These are phyloP conservation scores for Phoenix dactylifera DNA, from an alignment of 176 grass and related monocot genomes.

Conservation along the genomic window DNA sequence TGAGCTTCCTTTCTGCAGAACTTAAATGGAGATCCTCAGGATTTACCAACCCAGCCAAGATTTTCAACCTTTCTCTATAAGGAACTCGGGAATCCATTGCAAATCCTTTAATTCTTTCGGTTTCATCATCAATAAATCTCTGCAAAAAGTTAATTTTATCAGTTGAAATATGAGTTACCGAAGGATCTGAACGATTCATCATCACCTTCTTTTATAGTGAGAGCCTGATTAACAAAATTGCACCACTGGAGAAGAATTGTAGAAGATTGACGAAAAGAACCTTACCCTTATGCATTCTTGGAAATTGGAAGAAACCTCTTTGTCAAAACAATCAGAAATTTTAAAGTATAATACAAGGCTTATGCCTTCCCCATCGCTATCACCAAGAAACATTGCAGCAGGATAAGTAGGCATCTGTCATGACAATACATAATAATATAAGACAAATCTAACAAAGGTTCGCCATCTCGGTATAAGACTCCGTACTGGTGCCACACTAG, in stretches of 20 bases:
- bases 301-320: conserved; percentile 85
- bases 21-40: conserved; percentile 79
- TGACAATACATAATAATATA: conserved; percentile 14
- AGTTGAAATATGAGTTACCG: too few species aligned
- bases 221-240: too few species aligned
- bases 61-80: conserved; percentile 89
- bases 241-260: too few species aligned
- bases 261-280: conserved; percentile 1
- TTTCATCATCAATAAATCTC: conserved; percentile 69
- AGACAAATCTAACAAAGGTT: too few species aligned
- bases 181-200: too few species aligned
- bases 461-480: too few species aligned
- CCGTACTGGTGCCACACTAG: too few species aligned
- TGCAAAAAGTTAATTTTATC: conserved; percentile 11
- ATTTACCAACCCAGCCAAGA: conserved; percentile 68
- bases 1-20: conserved; percentile 60
- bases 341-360: conserved; percentile 88
- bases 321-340: conserved; percentile 84
- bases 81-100: conserved; percentile 46
- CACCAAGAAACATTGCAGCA: conserved; percentile 81
- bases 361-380: conserved; percentile 77
- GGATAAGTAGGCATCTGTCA: conserved; percentile 86
- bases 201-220: too few species aligned
- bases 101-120: conserved; percentile 73
- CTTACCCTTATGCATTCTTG: conserved; percentile 70